Conservation (phyloP, 2,329 filamentous ascomycete species). For the Pseudogymnoascus sp. region DNA sequence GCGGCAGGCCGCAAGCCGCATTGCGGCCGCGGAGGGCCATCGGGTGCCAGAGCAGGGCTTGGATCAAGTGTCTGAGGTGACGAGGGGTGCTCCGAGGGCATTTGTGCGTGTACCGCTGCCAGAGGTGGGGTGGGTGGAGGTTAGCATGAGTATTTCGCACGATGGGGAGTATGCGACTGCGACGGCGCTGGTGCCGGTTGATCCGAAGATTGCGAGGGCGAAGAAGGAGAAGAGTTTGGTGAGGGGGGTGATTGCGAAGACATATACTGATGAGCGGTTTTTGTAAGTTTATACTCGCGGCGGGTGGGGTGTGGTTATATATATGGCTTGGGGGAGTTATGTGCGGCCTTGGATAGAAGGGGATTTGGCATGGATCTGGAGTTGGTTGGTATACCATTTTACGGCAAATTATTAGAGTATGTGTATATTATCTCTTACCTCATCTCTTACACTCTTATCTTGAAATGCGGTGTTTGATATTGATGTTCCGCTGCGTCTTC, state of each 20-base stretch:
- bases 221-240: background rate
- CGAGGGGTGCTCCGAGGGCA: background rate
- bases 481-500: background rate
- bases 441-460: background rate
- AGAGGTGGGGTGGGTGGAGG: background rate
- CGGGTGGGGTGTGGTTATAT: background rate
- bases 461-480: background rate
- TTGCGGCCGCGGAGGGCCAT: background rate
- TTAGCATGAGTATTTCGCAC: background rate
- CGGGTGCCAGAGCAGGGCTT: background rate
- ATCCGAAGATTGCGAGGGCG: background rate
- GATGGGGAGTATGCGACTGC: conserved; percentile 2
- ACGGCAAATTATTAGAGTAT: background rate
- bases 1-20: background rate
- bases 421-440: conserved; percentile 7
- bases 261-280: background rate
- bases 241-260: background rate
- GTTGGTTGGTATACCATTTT: background rate
- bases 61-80: background rate
- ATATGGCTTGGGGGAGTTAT: background rate
- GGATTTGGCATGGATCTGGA: background rate
- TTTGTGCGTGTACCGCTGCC: background rate
- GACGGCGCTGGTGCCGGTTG: background rate
- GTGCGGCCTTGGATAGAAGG: background rate
- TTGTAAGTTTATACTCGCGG: background rate